phyloP scores from a whole-genome alignment of 257 asterid species.

The Leptodermis oblonga region DNA sequence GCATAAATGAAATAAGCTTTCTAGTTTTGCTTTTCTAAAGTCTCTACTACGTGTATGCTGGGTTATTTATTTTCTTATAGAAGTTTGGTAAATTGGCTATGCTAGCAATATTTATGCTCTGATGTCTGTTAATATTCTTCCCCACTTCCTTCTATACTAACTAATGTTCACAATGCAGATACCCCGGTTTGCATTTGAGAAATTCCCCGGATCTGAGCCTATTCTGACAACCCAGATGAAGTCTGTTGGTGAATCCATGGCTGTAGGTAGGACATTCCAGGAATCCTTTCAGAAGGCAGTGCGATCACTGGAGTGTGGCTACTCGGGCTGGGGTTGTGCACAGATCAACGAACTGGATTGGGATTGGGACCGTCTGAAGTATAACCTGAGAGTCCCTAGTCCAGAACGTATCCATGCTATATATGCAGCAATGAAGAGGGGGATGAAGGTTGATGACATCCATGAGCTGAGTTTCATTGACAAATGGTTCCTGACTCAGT shows the following conservation, averaged over 20 bases:
- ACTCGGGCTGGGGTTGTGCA: constrained; percentile 93
- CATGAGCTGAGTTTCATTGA: constrained; percentile 76
- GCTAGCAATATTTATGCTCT: not conserved
- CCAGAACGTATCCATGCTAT: constrained; percentile 91
- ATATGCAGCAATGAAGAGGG: constrained; percentile 92
- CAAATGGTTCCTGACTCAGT: constrained; percentile 89
- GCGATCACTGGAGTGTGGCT: constrained; percentile 82
- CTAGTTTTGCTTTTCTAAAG: not conserved
- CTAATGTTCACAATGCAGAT: constrained; percentile 43
- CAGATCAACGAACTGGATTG: constrained; percentile 74
- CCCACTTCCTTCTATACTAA: not conserved
- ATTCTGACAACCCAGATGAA: constrained; percentile 95
- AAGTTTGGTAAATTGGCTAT: not conserved
- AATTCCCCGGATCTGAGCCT: constrained; percentile 97
- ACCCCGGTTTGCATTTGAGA: constrained; percentile 94
- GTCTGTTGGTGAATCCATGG: constrained; percentile 99
- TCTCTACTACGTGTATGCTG: not conserved
- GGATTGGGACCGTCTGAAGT: constrained; percentile 81
- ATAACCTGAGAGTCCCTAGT: constrained; percentile 79
- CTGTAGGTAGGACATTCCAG: constrained; percentile 95
- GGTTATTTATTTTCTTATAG: not conserved
- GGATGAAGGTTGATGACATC: constrained; percentile 85
- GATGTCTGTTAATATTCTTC: not conserved
- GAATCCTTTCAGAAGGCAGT: constrained; percentile 96
- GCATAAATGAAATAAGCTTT: not conserved